A percentile compares a stretch with the other conserved stretches of the same genome.
Evolutionary conservation across 1,284 basidiomycete species (phyloP).

Genomic region (Rhodotorula mucilaginosa): DNA sequence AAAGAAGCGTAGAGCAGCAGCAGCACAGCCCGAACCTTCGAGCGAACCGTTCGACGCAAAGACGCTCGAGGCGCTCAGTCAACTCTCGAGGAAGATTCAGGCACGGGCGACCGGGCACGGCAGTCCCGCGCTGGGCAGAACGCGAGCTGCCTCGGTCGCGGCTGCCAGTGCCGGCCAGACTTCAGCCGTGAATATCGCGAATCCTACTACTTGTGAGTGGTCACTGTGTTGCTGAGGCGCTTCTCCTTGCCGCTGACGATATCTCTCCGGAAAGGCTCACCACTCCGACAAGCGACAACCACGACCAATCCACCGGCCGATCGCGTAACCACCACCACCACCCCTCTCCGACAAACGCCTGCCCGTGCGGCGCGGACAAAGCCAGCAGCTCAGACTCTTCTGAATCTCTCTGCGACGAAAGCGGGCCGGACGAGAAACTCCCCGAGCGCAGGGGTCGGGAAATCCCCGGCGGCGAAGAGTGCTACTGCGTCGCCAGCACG

Average conservation of each 20-base stretch:
- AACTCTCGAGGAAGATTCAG: slow-evolving; percentile 15
- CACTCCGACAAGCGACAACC: slow-evolving; percentile 1
- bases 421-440: neutral
- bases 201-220: neutral
- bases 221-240: neutral
- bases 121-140: neutral
- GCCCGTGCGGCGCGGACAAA: neutral
- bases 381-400: neutral
- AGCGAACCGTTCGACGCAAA: slow-evolving; percentile 19
- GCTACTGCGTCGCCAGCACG: neutral
- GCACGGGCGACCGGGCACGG: slow-evolving; percentile 2
- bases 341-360: slow-evolving; percentile 1
- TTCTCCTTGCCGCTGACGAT: too few relatives aligned
- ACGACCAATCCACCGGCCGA: too few relatives aligned
- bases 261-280: slow-evolving; percentile 6
- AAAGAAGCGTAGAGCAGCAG: neutral
- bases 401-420: slow-evolving; percentile 1
- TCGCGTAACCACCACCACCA: too few relatives aligned
- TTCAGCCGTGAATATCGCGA: neutral
- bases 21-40: neutral
- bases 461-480: neutral
- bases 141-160: too few relatives aligned
- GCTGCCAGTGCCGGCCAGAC: neutral
- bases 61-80: slow-evolving; percentile 16
- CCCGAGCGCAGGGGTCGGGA: neutral